A percentile compares a stretch with the other conserved stretches of the same genome.
Conservation (phyloP, 768 basidiomycete genomes). For the Austroboletus eburneus region DNA sequence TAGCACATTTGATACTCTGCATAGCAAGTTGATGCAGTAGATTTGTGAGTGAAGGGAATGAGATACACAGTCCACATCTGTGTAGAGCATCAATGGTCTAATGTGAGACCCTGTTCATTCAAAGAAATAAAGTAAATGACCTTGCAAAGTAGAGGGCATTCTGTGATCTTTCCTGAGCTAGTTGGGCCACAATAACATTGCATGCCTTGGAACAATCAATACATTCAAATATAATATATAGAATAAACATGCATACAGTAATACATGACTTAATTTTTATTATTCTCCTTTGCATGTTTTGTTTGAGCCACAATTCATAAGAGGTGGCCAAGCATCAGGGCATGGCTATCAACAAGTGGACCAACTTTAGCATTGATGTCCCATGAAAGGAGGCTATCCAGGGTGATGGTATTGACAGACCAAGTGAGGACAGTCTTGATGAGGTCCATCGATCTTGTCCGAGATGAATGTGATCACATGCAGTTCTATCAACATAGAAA, state of each 20-base stretch:
- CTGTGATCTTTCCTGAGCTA: neutral
- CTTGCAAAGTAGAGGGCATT: neutral
- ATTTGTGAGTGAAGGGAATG: no score
- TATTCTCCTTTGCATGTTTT: constrained; percentile 1
- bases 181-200: constrained; percentile 2
- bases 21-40: neutral
- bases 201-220: constrained; percentile 1
- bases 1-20: neutral
- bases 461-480: neutral
- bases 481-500: neutral
- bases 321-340: no score
- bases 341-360: no score
- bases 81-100: neutral
- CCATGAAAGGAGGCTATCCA: no score
- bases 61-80: neutral
- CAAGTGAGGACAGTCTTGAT: neutral
- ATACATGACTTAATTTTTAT: constrained; percentile 1
- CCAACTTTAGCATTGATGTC: no score
- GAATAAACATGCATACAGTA: neutral
- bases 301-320: neutral
- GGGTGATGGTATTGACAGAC: neutral
- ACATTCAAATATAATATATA: neutral
- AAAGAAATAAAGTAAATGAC: constrained; percentile 2
- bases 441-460: neutral
- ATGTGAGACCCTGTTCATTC: neutral